Percentiles rank a stretch among this genome's conserved stretches.
phyloP scores from a whole-genome alignment of 2,329 filamentous ascomycete genomes.

The Trichoderma polysporum region DNA sequence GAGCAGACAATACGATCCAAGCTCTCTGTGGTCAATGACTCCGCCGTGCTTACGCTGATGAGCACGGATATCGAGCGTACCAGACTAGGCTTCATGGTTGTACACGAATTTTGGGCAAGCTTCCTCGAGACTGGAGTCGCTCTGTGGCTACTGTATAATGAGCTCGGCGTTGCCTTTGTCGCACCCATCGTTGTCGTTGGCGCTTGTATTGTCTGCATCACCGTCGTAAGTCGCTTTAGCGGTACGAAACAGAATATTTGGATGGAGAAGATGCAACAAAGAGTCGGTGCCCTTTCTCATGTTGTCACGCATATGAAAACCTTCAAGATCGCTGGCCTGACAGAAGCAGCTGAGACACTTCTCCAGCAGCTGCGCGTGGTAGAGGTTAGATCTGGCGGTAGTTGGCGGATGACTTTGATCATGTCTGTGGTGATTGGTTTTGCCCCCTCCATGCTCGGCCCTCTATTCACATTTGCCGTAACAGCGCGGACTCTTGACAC shows the following conservation, averaged over 20 bases:
- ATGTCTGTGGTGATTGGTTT: conserved; percentile 31
- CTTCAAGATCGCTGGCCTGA: conserved; percentile 35
- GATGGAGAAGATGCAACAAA: conserved; percentile 39
- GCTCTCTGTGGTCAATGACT: conserved; percentile 36
- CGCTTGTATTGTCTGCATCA: conserved; percentile 25
- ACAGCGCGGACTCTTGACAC: conserved; percentile 29
- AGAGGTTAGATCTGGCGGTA: conserved; percentile 32
- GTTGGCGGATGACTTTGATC: conserved; percentile 30
- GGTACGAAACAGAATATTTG: conserved; percentile 33
- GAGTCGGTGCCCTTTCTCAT: conserved; percentile 34
- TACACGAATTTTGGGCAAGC: conserved; percentile 45
- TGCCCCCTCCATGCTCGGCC: conserved; percentile 37
- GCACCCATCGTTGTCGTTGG: conserved; percentile 47
- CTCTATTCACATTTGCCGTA: conserved; percentile 35
- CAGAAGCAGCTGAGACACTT: conserved; percentile 30
- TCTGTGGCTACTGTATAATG: conserved; percentile 46
- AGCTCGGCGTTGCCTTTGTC: conserved; percentile 48
- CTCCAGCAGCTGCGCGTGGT: conserved; percentile 32
- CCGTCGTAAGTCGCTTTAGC: not conserved
- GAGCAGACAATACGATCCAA: conserved; percentile 35
- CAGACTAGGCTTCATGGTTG: conserved; percentile 31
- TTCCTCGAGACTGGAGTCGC: conserved; percentile 44
- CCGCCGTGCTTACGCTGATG: conserved; percentile 48
- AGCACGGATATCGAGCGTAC: conserved; percentile 48
- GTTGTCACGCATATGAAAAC: conserved; percentile 36